A percentile compares a stretch with the other conserved stretches of the same genome.
These are phyloP conservation scores for Hirschioporus abietinus DNA, from an alignment of 768 basidiomycete species.

Conservation along the genomic window DNA sequence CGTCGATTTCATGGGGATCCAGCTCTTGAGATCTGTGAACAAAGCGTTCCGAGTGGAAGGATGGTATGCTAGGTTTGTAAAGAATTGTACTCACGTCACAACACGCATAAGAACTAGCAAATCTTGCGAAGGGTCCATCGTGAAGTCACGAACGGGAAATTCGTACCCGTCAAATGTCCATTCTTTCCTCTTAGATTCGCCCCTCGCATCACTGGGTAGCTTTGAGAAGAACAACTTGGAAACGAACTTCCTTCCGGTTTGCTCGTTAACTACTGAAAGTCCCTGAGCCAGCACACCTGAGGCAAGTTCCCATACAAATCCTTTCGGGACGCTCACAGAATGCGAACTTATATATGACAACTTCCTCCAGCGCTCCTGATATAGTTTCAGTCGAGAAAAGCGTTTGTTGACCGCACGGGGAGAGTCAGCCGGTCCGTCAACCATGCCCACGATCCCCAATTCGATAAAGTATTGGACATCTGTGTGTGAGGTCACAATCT, in stretches of 20 bases:
- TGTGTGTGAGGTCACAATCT: neutral
- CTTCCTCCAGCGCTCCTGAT: neutral
- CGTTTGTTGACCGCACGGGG: neutral
- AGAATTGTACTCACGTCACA: neutral
- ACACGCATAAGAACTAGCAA: neutral
- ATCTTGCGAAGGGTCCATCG: constrained; percentile 2
- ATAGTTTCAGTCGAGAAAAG: neutral
- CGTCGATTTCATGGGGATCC: too few relatives aligned
- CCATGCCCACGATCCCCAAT: constrained; percentile 1
- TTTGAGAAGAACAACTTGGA: neutral
- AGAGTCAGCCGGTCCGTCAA: neutral
- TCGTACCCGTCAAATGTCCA: neutral
- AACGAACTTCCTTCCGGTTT: neutral
- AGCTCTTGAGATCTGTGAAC: neutral
- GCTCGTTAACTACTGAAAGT: neutral
- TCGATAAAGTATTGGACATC: neutral
- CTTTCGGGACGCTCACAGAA: neutral
- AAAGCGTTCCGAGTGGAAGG: neutral
- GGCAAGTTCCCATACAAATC: constrained; percentile 1
- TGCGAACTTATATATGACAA: neutral
- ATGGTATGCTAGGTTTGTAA: neutral
- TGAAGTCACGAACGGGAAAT: neutral
- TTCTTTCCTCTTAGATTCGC: neutral
- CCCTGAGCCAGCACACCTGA: constrained; percentile 4
- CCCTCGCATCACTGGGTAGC: neutral